A percentile compares a stretch with the other conserved stretches of the same genome.
Evolutionary conservation across 1,139 yeast species (phyloP).

Genomic region (Lodderomyces beijingensis): DNA sequence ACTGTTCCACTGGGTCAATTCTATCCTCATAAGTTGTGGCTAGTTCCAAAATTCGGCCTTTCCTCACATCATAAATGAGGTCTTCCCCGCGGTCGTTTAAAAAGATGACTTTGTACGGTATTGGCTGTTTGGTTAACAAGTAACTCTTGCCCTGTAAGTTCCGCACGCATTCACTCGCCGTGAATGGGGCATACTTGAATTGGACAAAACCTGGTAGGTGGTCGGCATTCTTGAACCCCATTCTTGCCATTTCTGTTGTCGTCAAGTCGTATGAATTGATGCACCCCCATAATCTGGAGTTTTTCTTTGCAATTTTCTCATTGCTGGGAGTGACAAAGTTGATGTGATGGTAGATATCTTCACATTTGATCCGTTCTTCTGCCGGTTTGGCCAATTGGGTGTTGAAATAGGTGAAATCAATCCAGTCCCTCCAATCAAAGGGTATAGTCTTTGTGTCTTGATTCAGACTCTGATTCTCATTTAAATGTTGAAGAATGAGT

Average conservation of each 20-base stretch:
- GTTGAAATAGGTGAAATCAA: slow-evolving; percentile 29
- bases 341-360: slow-evolving; percentile 7
- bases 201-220: slow-evolving; percentile 20
- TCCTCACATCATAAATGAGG: slow-evolving; percentile 7
- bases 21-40: not conserved
- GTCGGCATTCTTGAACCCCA: slow-evolving; percentile 15
- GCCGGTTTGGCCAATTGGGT: slow-evolving; percentile 26
- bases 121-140: slow-evolving; percentile 17
- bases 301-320: slow-evolving; percentile 3
- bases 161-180: slow-evolving; percentile 18
- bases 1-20: slow-evolving; percentile 13
- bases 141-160: slow-evolving; percentile 22
- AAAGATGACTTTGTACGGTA: slow-evolving; percentile 20
- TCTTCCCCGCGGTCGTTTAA: slow-evolving; percentile 19
- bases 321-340: slow-evolving; percentile 2
- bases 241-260: slow-evolving; percentile 13
- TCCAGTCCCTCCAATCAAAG: slow-evolving; percentile 24
- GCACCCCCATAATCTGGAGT: slow-evolving; percentile 13
- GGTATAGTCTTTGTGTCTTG: slow-evolving; percentile 24
- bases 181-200: slow-evolving; percentile 13
- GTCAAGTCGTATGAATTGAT: slow-evolving; percentile 15
- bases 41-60: slow-evolving; percentile 3
- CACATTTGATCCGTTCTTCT: slow-evolving; percentile 18
- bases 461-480: not conserved
- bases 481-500: slow-evolving; percentile 3